Conservation (phyloP, 345 rosid genomes). For the Luvunga scandens region DNA sequence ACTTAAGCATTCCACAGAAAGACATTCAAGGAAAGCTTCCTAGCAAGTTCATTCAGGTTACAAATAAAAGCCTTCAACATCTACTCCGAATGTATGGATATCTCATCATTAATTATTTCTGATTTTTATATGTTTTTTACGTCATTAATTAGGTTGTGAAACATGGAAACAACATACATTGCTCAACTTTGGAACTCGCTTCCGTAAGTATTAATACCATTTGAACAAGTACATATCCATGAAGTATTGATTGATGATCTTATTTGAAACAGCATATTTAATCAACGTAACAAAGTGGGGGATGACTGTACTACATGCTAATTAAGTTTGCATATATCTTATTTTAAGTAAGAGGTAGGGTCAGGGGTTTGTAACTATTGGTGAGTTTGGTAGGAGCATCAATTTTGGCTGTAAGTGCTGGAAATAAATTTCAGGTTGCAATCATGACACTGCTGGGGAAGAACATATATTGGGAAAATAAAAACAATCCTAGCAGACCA, state of each 20-base stretch:
- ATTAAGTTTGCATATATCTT: neutral
- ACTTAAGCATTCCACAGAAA: constrained; percentile 84
- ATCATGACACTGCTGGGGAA: neutral
- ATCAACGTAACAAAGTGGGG: neutral
- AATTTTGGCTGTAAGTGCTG: neutral
- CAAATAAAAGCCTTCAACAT: constrained; percentile 8
- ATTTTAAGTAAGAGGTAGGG: neutral
- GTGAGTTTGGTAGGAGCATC: neutral
- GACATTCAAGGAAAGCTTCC: constrained; percentile 91
- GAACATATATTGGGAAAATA: neutral
- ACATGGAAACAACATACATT: constrained; percentile 91
- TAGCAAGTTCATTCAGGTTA: constrained; percentile 88
- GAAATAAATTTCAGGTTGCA: neutral
- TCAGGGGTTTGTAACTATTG: neutral
- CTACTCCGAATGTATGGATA: constrained; percentile 6
- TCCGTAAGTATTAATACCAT: constrained; percentile 61
- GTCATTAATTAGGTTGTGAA: constrained; percentile 58
- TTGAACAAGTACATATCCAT: neutral
- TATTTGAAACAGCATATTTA: constrained; percentile 4
- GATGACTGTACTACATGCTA: neutral
- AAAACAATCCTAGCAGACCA: neutral
- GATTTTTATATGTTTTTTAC: constrained; percentile 23
- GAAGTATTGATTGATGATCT: neutral
- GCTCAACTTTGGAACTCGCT: constrained; percentile 91
- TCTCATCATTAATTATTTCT: constrained; percentile 17